Evolutionary conservation across 768 basidiomycete genomes (phyloP).

Genomic region (Boletus reticuloceps): DNA sequence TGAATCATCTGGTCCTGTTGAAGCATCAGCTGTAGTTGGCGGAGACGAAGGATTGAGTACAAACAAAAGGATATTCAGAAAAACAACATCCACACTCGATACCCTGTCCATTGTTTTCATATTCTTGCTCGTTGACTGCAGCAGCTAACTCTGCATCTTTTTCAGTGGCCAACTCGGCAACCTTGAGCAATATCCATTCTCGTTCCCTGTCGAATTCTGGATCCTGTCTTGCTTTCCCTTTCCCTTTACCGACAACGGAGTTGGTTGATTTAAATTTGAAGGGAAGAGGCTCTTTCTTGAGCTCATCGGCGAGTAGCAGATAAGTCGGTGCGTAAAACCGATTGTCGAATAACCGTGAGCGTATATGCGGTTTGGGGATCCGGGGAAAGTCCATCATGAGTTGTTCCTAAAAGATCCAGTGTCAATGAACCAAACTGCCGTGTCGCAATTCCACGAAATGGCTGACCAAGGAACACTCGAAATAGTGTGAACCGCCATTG

Average conservation of each 20-base stretch:
- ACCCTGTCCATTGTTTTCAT: conserved; percentile 51
- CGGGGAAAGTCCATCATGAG: conserved; percentile 57
- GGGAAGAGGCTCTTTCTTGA: conserved; percentile 29
- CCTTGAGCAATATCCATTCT: conserved; percentile 45
- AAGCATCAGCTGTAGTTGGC: neutral
- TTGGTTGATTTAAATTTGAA: conserved; percentile 37
- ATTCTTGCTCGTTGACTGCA: conserved; percentile 38
- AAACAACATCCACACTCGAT: conserved; percentile 93
- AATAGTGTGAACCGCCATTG: conserved; percentile 46
- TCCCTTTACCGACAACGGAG: conserved; percentile 40
- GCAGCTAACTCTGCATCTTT: conserved; percentile 32
- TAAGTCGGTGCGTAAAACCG: conserved; percentile 67
- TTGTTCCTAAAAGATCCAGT: conserved; percentile 38
- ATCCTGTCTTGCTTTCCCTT: conserved; percentile 38
- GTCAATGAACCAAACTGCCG: neutral
- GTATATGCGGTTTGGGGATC: conserved; percentile 55
- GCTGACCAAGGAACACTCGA: conserved; percentile 49
- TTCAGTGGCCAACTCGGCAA: conserved; percentile 24
- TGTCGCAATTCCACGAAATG: neutral
- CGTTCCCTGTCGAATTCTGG: conserved; percentile 44
- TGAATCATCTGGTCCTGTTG: conserved; percentile 79
- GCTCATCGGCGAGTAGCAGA: conserved; percentile 44
- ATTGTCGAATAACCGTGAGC: conserved; percentile 36
- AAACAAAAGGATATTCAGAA: conserved; percentile 62
- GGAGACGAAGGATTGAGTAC: conserved; percentile 26